Evolutionary conservation across 1,284 basidiomycete species (phyloP).

Genomic region (Tausonia pullulans): DNA sequence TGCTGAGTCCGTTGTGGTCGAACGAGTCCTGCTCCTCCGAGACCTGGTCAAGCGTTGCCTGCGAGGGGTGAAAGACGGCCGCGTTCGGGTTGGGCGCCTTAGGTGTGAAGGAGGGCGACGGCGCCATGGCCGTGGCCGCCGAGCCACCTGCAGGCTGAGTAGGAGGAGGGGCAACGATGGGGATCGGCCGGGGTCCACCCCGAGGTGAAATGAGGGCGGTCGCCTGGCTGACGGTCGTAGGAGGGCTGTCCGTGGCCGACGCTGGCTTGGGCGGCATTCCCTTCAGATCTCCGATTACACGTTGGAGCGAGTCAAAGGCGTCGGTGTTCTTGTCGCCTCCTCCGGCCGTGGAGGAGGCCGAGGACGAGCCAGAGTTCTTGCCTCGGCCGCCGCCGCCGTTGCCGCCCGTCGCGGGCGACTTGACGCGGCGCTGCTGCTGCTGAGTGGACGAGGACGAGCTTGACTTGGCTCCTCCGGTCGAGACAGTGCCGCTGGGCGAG

Average conservation of each 20-base stretch:
- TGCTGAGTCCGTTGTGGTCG: not conserved
- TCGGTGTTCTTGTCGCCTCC: not conserved
- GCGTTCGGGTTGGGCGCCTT: conserved; percentile 17
- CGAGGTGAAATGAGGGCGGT: not conserved
- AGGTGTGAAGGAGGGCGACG: not conserved
- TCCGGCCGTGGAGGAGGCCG: not conserved
- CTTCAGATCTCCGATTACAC: conserved; percentile 13
- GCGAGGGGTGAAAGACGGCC: conserved; percentile 13
- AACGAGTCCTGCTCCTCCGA: conserved; percentile 14
- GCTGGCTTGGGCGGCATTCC: not conserved
- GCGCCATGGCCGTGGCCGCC: not conserved
- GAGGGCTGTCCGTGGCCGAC: not conserved
- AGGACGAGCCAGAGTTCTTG: not conserved
- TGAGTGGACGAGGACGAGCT: not conserved
- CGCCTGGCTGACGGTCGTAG: not conserved
- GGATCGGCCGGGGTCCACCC: not conserved
- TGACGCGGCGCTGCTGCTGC: not conserved
- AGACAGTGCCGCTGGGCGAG: not conserved
- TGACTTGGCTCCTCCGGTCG: not conserved
- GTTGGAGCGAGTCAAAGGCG: conserved; percentile 12
- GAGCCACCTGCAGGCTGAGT: not conserved
- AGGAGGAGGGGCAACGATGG: not conserved
- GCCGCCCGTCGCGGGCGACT: not conserved
- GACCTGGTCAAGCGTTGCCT: conserved; percentile 11
- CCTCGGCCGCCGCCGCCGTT: not conserved